Percentiles rank a stretch among this genome's conserved stretches.
These are phyloP conservation scores for Nicotiana undulata DNA, from an alignment of 257 asterid species.

Conservation along the genomic window DNA sequence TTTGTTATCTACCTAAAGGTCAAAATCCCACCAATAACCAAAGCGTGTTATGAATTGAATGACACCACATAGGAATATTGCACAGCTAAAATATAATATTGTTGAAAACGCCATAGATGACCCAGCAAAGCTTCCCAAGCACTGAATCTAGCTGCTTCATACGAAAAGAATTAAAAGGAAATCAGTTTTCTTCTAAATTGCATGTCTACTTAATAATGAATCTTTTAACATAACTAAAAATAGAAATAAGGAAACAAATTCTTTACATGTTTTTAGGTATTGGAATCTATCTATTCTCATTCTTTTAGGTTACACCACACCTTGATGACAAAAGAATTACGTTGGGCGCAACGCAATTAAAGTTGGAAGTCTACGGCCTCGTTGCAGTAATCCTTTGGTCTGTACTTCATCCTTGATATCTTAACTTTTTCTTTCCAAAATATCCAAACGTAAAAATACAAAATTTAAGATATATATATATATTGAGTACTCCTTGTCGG, in stretches of 20 bases:
- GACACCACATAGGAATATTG: background rate
- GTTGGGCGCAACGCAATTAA: too few relatives aligned
- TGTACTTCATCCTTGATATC: background rate
- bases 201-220: too few relatives aligned
- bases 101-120: background rate
- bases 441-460: background rate
- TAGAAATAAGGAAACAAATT: background rate
- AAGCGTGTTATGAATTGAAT: constrained; percentile 3
- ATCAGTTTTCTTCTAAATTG: too few relatives aligned
- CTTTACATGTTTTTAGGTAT: background rate
- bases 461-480: too few relatives aligned
- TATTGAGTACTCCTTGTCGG: too few relatives aligned
- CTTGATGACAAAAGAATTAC: constrained; percentile 15
- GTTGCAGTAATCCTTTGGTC: too few relatives aligned
- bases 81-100: background rate
- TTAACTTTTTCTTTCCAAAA: constrained; percentile 1
- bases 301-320: constrained; percentile 8
- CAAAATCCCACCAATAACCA: background rate
- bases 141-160: background rate
- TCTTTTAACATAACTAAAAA: background rate
- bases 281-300: background rate
- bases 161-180: background rate
- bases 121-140: background rate
- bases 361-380: too few relatives aligned
- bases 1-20: background rate